Base-by-base conservation (phyloP, 1,284 basidiomycete genomes). In the Chalciporus sp. region DNA sequence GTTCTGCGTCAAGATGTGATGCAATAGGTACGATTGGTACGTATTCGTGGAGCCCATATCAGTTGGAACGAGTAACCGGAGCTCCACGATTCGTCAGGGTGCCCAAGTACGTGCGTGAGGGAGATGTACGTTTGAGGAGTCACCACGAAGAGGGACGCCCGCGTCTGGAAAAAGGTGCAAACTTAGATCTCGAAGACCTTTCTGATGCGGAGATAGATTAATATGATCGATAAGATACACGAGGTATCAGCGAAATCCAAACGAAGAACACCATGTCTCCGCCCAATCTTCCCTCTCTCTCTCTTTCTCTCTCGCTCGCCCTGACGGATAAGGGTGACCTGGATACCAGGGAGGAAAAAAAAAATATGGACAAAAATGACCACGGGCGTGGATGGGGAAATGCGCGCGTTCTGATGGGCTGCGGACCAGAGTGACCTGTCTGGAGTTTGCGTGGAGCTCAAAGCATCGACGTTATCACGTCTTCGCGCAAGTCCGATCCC, bases 151-250 rank as follows among this genome's bases (percentile, higher is more conserved):
- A 35, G 33, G 33, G 35, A 37, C n/a, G 35, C 17, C 35, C n/a
- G 17, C 1, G n/a, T 17, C 35, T 17, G 35, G 35, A 37, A 37
- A 4, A 37, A n/a, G 33, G 35, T 42, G 42, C 8, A 7, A 28
- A 39, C 43, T 35, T 51, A 29, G 66, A 68, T 65, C 66, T 66
- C 53, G 48, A 67, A 17, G 61, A 43, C 51, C 7, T 35, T 42
- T 46, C 45, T 27, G 52, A 53, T 57, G 49, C 41, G 57, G 55
- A 49, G 53, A 51, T 51, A 56, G 68, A 68, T 70, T 53, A 51
- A 52, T 53, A 26, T 28, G 16, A 60, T 65, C 63, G 67, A 69
- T 70, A 68, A 70, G 66, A 71, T 65, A 64, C 63, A 58, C 56
- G 65, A 53, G 55, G 65, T 55, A 40, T 60, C 60, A 42, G 37